Evolutionary conservation across 371 early-diverging fungal species (phyloP), one percentile per base, ranked within the genome.

Genomic region (Neoconidiobolus thromboides): DNA sequence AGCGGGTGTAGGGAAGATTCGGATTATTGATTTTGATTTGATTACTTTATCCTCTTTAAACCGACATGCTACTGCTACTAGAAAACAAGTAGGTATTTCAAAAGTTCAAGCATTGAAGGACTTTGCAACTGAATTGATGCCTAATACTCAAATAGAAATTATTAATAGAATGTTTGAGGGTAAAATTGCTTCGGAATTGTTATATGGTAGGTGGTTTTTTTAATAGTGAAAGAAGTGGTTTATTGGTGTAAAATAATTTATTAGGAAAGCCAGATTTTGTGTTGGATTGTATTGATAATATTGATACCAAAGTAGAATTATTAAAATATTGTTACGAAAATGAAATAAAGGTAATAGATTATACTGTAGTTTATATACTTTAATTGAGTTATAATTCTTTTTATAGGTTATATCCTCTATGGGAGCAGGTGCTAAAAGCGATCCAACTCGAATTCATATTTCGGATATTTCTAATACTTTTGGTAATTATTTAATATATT

Each of bases 1-100:
- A 46, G 85, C 91, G 2, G 96, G 96, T 37, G 88, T 94, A 0
- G 79, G 82, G 62, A 76, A 75, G 47, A 75, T 96, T 38, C 81
- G 95, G 10, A 68, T 96, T 42, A 89, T 96, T 54, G 96, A 96
- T 63, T 95, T 95, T 69, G 96, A 94, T 68, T 92, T 93, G 68
- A 92, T 96, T 10, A 86, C 93, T 1, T 71, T 93, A 14, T 87
- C 88, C 47, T 82, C 83, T 40, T 72, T 96, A 56, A 94, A 94
- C 67, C 77, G 96, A 49, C 94, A 95, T 62, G 92, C 93, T 0
- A 89, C 89, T 1, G 95, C 95, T 2, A 83, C 81, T 0, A 77
- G 82, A 12, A 78, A 76, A 2, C 91, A 89, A 64, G 93, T 96
- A 1, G 96, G 96, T 0, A 86, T 77, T 1, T 79, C 91, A 51